phyloP scores from a whole-genome alignment of 2,329 filamentous ascomycete species.

The Arthroderma sp. region DNA sequence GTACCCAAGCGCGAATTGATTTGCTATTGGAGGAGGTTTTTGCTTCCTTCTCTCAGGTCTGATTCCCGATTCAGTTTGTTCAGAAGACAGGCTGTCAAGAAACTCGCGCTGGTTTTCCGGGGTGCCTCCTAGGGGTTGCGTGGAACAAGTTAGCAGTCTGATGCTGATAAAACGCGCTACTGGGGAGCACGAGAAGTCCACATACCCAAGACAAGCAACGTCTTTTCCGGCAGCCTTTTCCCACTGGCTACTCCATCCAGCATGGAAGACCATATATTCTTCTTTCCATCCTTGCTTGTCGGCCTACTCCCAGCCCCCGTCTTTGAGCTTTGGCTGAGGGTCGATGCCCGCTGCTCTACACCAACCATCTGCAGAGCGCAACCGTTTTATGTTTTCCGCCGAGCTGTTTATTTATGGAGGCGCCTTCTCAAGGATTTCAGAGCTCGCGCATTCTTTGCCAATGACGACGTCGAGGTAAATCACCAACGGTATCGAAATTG shows the following conservation, averaged over 20 bases:
- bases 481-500: too few species aligned
- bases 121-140: slow-evolving; percentile 51
- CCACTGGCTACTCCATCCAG: slow-evolving; percentile 80
- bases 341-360: slow-evolving; percentile 27
- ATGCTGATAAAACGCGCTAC: not conserved
- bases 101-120: slow-evolving; percentile 77
- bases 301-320: slow-evolving; percentile 24
- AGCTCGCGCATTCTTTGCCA: not conserved
- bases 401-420: not conserved
- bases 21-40: slow-evolving; percentile 67
- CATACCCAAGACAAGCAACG: slow-evolving; percentile 70
- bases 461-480: too few species aligned
- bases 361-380: slow-evolving; percentile 17
- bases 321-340: slow-evolving; percentile 24
- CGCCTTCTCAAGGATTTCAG: not conserved
- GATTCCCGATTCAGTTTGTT: slow-evolving; percentile 28
- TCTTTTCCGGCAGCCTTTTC: slow-evolving; percentile 83
- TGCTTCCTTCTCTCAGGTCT: slow-evolving; percentile 35
- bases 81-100: slow-evolving; percentile 45
- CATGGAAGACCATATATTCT: slow-evolving; percentile 91
- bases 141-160: not conserved
- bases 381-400: not conserved
- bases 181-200: slow-evolving; percentile 1
- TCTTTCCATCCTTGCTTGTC: slow-evolving; percentile 54
- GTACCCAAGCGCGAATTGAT: slow-evolving; percentile 84